Conservation (phyloP, 345 rosid species). For the Brassica nigra region DNA sequence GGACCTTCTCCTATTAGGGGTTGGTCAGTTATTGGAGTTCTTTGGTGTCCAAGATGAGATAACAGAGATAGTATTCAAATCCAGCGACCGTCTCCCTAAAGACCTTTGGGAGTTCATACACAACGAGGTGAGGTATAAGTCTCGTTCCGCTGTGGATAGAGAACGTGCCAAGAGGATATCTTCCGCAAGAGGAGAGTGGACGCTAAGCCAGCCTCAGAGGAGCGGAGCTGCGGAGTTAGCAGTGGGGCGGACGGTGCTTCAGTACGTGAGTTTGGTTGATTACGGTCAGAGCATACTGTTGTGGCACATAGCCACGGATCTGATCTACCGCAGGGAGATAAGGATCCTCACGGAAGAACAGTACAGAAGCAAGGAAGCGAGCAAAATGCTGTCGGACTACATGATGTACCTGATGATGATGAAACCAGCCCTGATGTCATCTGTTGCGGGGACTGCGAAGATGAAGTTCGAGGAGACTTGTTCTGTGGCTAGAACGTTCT, state of each 20-base stretch:
- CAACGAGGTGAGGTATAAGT: not conserved
- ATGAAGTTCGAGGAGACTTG: not conserved
- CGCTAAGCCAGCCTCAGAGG: not conserved
- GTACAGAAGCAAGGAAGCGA: not conserved
- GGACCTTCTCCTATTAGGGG: not conserved
- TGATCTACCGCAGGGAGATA: not conserved
- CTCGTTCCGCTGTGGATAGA: not conserved
- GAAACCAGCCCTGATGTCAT: not conserved
- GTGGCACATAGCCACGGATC: not conserved
- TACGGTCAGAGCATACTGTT: not conserved
- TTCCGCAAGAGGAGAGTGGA: slow-evolving; percentile 4
- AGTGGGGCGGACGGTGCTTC: not conserved
- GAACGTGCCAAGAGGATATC: not conserved
- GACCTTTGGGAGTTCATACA: slow-evolving; percentile 11
- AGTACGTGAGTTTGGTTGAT: not conserved
- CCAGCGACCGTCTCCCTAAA: not conserved
- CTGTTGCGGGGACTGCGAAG: not conserved
- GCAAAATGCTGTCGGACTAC: not conserved
- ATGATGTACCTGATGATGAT: not conserved
- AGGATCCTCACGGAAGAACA: not conserved
- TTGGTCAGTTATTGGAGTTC: not conserved
- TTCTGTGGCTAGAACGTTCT: not conserved
- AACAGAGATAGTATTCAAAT: not conserved
- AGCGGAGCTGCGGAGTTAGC: not conserved
- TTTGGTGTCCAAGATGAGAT: slow-evolving; percentile 7